These are phyloP conservation scores for Closterium sp. DNA, from an alignment of 139 green algal genomes.

Conservation along the genomic window DNA sequence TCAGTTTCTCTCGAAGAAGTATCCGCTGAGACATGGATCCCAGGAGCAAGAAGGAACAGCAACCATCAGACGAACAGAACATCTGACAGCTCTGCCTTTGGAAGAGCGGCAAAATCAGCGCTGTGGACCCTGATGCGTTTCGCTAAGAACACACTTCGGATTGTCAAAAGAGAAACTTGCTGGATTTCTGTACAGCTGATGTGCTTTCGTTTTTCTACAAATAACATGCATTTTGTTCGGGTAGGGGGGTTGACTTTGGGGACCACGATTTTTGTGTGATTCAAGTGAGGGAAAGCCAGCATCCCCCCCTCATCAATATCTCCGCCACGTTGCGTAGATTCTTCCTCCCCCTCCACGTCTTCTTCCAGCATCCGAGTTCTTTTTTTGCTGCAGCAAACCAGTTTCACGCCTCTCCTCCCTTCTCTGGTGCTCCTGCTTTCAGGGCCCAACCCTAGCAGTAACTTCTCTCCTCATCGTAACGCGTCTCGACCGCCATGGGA, in stretches of 20 bases:
- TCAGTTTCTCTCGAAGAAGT: too few relatives aligned
- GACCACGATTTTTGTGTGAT: neutral
- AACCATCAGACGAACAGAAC: too few relatives aligned
- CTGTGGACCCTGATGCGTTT: neutral
- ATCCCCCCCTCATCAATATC: neutral
- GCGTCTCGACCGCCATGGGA: conserved; percentile 7
- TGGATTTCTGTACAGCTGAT: too few relatives aligned
- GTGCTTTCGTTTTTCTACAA: too few relatives aligned
- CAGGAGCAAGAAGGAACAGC: neutral
- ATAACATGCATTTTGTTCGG: neutral
- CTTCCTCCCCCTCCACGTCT: neutral
- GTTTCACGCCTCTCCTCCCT: neutral
- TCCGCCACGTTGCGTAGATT: neutral
- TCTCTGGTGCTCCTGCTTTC: neutral
- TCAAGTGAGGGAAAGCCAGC: neutral
- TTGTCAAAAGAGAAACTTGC: too few relatives aligned
- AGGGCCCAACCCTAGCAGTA: neutral
- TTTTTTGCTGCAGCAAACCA: neutral
- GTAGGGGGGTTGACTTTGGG: neutral
- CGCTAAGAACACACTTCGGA: neutral
- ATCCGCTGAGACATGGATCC: too few relatives aligned
- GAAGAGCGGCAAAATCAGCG: neutral
- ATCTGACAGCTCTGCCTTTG: neutral
- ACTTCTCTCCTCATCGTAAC: neutral
- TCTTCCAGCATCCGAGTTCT: neutral